Evolutionary conservation across 225 moss, liverwort and hornwort genomes (phyloP), one percentile per base, ranked within the genome.

Genomic region (Marchantia paleacea): DNA sequence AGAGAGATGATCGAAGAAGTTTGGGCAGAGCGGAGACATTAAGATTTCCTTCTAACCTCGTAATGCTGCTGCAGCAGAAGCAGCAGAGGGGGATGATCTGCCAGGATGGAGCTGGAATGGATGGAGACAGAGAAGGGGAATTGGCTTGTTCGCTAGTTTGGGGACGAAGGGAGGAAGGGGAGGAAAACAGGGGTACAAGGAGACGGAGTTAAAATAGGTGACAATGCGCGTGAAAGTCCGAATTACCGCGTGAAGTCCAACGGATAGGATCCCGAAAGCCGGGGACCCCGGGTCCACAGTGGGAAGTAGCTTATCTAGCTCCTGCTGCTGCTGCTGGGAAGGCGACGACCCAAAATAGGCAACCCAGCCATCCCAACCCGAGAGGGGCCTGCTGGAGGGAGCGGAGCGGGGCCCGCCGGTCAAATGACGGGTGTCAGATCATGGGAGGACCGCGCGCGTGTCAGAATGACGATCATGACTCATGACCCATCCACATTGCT

Each of bases 181-280:
- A 57, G 39, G 39, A 5, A 39, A 5, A 39, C 39, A 39, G 60
- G 60, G 18, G 60, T 61, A 22, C 18, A 3, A 61, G 60, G 15
- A 39, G 39, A 39, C 39, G 39, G 39, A 39, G 39, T 39, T 66
- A 66, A 66, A 66, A 66, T 66, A 24, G 24, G 26, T 28, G 66
- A 66, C 66, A 24, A 66, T 19, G 66, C 66, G 66, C 66, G 66
- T 66, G 66, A 66, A 66, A 66, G n/a, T n/a, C 24, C 22, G 26
- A 66, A 24, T 66, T 66, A 66, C 39, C 66, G 66, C 66, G 66
- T 66, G 66, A 66, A 16, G 19, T 16, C 66, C 66, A 66, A 66
- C 66, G 66, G 66, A 66, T 66, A 66, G 66, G 66, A 66, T 66
- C 7, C 66, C 66, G 66, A 66, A n/a, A 66, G 66, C 66, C 66